A percentile compares a stretch with the other conserved stretches of the same genome.
phyloP scores from a whole-genome alignment of 176 grass and related monocot species.

The Phyllostachys edulis region DNA sequence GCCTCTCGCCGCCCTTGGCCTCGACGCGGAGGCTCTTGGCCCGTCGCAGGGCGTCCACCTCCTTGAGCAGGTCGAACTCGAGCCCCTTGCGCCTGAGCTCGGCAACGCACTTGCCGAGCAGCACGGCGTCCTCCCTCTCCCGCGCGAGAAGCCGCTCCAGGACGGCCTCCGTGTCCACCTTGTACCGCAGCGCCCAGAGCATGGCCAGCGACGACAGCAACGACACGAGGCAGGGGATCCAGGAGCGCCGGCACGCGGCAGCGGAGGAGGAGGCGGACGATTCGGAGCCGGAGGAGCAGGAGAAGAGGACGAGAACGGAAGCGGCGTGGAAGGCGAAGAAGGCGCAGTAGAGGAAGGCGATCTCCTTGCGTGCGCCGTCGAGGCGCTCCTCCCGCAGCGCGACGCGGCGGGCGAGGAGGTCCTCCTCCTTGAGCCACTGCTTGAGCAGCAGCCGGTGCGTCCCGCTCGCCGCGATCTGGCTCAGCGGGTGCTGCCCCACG shows the following conservation, averaged over 20 bases:
- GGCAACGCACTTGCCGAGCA: slow-evolving; percentile 68
- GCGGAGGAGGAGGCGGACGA: accelerated
- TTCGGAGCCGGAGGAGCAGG: neutral
- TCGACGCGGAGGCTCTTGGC: slow-evolving; percentile 91
- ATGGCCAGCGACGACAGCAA: slow-evolving; percentile 69
- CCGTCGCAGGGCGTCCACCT: slow-evolving; percentile 83
- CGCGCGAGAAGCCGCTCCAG: slow-evolving; percentile 66
- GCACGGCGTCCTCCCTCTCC: slow-evolving; percentile 78
- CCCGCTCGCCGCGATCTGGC: slow-evolving; percentile 64
- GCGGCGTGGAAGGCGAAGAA: slow-evolving; percentile 81
- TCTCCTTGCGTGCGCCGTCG: slow-evolving; percentile 65
- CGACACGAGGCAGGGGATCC: slow-evolving; percentile 82
- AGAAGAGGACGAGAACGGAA: slow-evolving; percentile 72
- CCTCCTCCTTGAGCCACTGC: slow-evolving; percentile 90
- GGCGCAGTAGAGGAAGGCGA: slow-evolving; percentile 77
- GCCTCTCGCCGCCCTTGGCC: slow-evolving; percentile 52
- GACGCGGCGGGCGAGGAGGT: slow-evolving; percentile 68
- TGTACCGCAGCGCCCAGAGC: slow-evolving; percentile 90
- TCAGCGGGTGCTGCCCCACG: slow-evolving; percentile 54
- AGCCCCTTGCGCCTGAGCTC: slow-evolving; percentile 78
- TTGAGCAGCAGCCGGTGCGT: slow-evolving; percentile 94
- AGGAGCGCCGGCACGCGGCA: slow-evolving; percentile 50
- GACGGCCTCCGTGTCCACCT: slow-evolving; percentile 71
- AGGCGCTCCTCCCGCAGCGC: slow-evolving; percentile 78
- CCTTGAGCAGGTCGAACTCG: slow-evolving; percentile 91